Evolutionary conservation across 2,329 filamentous ascomycete species (phyloP), one percentile per base, ranked within the genome.

Genomic region (Xylaria sp.): DNA sequence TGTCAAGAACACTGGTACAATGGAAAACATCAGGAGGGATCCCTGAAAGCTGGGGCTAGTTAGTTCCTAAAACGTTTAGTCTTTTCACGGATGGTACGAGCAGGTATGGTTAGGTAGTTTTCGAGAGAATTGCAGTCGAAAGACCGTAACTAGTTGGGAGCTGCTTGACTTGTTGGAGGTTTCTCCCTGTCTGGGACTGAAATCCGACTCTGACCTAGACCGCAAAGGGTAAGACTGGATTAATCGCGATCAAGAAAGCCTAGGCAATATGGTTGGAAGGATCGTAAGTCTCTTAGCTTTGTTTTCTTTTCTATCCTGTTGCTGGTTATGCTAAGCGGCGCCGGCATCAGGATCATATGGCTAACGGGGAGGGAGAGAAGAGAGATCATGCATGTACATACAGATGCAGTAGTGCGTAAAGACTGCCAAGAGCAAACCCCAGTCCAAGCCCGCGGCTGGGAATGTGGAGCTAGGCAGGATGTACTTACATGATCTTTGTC

Each of bases 391-490:
- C 28, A 31, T 31, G 28, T 31, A 31, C 28, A 31, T 9, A 31
- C 28, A 31, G 28, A 31, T 31, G 9, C 28, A 31, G 9, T 31
- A n/a, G n/a, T n/a, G n/a, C 28, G 28, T 14, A 55, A 58, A 50
- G 43, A 50, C 50, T 23, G 25, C 45, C 23, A 46, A 50, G 40
- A 21, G 37, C 17, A 47, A 42, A 19, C 49, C 40, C 23, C 38
- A 47, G 33, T 47, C 43, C 35, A 58, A 59, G 62, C 59, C 62
- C 53, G 40, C 60, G 52, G 60, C 55, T 65, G 54, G 61, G n/a
- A 51, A 21, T 51, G 57, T 57, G 60, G 61, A 55, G 57, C 57
- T 25, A 25, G 49, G 45, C 45, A 47, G 28, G 33, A 37, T 53
- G 54, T 25, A 52, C 56, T 51, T 53, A 58, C 60, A 47, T 53